Percentiles rank a stretch among this genome's conserved stretches.
These are phyloP conservation scores for Monilinia laxa DNA, from an alignment of 2,329 filamentous ascomycete genomes.

Conservation along the genomic window DNA sequence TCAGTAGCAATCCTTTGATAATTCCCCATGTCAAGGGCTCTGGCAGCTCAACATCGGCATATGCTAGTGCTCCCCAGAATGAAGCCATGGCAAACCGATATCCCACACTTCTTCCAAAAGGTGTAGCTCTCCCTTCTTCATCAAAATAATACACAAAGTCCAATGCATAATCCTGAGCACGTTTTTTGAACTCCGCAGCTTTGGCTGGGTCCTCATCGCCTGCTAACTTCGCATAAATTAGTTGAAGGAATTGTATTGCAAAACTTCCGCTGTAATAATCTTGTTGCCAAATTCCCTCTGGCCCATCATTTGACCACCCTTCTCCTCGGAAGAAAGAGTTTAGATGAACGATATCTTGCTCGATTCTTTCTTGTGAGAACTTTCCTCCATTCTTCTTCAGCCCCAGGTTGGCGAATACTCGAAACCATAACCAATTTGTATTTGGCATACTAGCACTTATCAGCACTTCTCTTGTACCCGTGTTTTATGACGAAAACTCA, in stretches of 20 bases:
- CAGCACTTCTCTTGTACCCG: constrained; percentile 16
- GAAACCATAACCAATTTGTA: constrained; percentile 75
- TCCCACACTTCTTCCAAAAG: constrained; percentile 74
- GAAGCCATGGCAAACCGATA: constrained; percentile 86
- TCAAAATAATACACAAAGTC: constrained; percentile 78
- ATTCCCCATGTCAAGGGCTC: constrained; percentile 74
- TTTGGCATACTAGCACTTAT: constrained; percentile 67
- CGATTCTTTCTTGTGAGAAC: constrained; percentile 67
- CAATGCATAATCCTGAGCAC: constrained; percentile 64
- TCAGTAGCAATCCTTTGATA: constrained; percentile 71
- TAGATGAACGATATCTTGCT: constrained; percentile 73
- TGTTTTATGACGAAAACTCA: constrained; percentile 36
- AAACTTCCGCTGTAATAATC: constrained; percentile 84
- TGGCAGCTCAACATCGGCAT: constrained; percentile 71
- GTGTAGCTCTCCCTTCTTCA: constrained; percentile 67
- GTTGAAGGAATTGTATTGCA: constrained; percentile 76
- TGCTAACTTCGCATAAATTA: constrained; percentile 72
- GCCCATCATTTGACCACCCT: constrained; percentile 81
- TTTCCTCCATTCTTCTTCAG: constrained; percentile 71
- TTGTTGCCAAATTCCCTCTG: constrained; percentile 77
- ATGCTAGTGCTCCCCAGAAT: constrained; percentile 77
- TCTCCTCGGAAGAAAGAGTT: constrained; percentile 80
- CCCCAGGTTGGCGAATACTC: constrained; percentile 79
- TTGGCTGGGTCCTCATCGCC: constrained; percentile 64
- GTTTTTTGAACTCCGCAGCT: constrained; percentile 66